Conservation (phyloP, 148 eudicot genomes). For the Silene conica region DNA sequence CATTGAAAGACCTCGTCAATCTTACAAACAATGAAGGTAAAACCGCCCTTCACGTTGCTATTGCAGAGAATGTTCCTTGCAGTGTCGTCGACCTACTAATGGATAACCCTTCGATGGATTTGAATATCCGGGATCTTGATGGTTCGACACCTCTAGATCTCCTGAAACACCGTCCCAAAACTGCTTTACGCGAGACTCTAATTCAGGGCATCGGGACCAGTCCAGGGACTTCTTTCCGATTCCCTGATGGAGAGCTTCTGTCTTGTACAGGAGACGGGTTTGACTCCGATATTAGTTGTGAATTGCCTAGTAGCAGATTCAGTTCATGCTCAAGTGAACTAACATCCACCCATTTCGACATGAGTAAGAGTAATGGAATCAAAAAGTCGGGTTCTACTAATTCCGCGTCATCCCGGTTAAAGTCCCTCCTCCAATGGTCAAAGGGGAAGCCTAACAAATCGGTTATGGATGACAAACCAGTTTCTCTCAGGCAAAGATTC, state of each 20-base stretch:
- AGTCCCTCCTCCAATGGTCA: conserved; percentile 45
- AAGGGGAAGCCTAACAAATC: no score
- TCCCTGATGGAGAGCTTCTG: conserved; percentile 66
- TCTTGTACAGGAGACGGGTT: conserved; percentile 30
- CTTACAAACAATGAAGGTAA: conserved; percentile 55
- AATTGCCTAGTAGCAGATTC: conserved; percentile 37
- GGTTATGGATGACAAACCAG: conserved; percentile 6
- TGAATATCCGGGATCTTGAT: conserved; percentile 46
- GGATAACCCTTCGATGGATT: conserved; percentile 37
- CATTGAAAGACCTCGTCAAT: conserved; percentile 52
- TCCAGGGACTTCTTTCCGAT: conserved; percentile 78
- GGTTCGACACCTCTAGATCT: conserved; percentile 67
- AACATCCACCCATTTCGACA: conserved; percentile 31
- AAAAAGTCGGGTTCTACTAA: conserved; percentile 29
- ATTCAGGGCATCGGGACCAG: conserved; percentile 61
- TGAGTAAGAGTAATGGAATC: conserved; percentile 11
- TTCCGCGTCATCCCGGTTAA: conserved; percentile 41
- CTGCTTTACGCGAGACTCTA: conserved; percentile 42
- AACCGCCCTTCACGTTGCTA: conserved; percentile 80
- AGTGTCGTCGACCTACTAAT: conserved; percentile 58
- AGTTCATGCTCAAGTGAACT: conserved; percentile 46
- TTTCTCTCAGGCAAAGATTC: conserved; percentile 51
- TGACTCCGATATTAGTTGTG: conserved; percentile 32
- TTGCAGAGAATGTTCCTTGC: conserved; percentile 44
- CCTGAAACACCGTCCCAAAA: conserved; percentile 50